Evolutionary conservation across 768 basidiomycete species (phyloP).

Genomic region (Phylloporus arenicola): DNA sequence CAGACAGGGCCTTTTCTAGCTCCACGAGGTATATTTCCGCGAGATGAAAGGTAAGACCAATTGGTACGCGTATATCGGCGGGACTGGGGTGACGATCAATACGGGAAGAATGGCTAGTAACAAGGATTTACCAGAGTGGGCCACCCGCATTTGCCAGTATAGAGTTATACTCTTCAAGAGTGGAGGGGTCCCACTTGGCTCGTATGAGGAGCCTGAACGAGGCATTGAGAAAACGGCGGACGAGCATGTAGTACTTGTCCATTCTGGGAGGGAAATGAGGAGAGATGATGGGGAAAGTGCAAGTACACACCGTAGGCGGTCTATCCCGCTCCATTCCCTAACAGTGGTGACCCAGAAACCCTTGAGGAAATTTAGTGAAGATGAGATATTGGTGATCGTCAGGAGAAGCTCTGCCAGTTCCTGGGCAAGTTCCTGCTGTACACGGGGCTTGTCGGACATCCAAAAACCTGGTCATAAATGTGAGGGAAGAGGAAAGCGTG

Average conservation of each 20-base stretch:
- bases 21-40: conserved; percentile 89
- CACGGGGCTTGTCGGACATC: conserved; percentile 99
- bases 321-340: conserved; percentile 91
- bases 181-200: conserved; percentile 55
- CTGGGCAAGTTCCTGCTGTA: conserved; percentile 86
- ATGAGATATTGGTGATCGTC: conserved; percentile 49
- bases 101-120: background rate
- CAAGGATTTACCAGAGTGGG: conserved; percentile 65
- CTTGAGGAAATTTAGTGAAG: conserved; percentile 69
- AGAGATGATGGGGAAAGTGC: background rate
- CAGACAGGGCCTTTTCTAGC: conserved; percentile 60
- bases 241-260: conserved; percentile 97
- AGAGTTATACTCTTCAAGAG: conserved; percentile 57
- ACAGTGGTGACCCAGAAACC: conserved; percentile 92
- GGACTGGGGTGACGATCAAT: conserved; percentile 40
- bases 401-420: conserved; percentile 82
- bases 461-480: conserved; percentile 68
- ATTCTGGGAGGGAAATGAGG: conserved; percentile 46
- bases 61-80: conserved; percentile 66
- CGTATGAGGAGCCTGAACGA: conserved; percentile 76
- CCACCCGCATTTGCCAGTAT: conserved; percentile 68
- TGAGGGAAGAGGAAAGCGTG: background rate
- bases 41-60: conserved; percentile 78
- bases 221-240: conserved; percentile 82
- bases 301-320: conserved; percentile 68